Conservation (phyloP, 1,284 basidiomycete genomes). For the Fomitopsis betulina region DNA sequence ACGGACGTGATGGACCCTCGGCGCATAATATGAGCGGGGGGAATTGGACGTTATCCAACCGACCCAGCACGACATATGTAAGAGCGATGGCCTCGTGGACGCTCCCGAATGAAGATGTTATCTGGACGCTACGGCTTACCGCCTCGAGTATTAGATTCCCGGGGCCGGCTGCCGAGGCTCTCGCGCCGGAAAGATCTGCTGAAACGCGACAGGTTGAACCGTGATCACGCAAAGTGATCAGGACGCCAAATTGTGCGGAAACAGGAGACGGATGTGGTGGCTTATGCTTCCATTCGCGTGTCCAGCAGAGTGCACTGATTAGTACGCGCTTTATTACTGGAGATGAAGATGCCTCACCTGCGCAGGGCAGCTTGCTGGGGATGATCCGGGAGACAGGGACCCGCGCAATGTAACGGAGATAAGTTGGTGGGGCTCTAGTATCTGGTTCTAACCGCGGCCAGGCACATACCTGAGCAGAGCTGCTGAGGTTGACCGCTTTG, state of each 20-base stretch:
- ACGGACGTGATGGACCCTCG: neutral
- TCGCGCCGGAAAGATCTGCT: neutral
- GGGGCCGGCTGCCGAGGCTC: slow-evolving; percentile 1
- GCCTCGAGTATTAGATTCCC: neutral
- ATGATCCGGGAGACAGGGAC: neutral
- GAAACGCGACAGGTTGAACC: neutral
- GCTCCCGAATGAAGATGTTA: neutral
- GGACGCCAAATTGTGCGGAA: neutral
- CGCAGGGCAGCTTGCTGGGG: neutral
- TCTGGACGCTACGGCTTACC: neutral
- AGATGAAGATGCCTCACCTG: neutral
- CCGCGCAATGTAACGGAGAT: neutral
- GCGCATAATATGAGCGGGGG: neutral
- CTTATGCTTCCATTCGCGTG: neutral
- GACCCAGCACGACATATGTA: neutral
- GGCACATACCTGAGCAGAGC: neutral
- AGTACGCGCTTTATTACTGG: neutral
- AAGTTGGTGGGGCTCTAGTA: neutral
- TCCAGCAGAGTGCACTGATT: neutral
- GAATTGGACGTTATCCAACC: neutral
- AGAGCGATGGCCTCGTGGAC: slow-evolving; percentile 1
- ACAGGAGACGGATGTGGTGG: neutral
- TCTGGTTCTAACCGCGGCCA: neutral
- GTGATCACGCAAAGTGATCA: neutral
- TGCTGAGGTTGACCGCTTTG: slow-evolving; percentile 1